A percentile compares a stretch with the other conserved stretches of the same genome.
Conservation (phyloP, 2,329 filamentous ascomycete genomes). For the Raffaelea arxii region DNA sequence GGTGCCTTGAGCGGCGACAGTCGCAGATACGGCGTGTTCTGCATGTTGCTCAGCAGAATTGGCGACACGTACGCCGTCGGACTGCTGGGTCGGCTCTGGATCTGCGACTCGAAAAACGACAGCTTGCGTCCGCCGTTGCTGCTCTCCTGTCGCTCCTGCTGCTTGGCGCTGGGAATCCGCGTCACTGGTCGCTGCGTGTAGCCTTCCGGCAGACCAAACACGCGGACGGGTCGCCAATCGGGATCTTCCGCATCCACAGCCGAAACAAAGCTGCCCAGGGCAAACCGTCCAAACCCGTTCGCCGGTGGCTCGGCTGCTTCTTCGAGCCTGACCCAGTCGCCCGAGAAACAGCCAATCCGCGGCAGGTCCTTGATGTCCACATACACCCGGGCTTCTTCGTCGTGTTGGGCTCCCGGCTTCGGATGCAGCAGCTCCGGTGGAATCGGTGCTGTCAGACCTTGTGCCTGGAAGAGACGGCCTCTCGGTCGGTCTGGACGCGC, state of each 20-base stretch:
- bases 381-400: conserved; percentile 82
- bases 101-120: conserved; percentile 60
- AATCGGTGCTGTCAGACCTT: conserved; percentile 63
- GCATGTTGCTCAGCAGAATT: conserved; percentile 76
- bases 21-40: conserved; percentile 67
- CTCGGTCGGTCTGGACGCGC: conserved; percentile 61
- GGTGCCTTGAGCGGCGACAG: conserved; percentile 51
- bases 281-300: conserved; percentile 57
- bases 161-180: conserved; percentile 46
- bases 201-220: conserved; percentile 79
- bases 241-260: conserved; percentile 50
- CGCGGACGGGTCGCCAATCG: conserved; percentile 73
- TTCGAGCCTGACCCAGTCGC: conserved; percentile 90
- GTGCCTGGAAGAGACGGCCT: conserved; percentile 75
- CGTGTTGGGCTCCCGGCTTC: conserved; percentile 64
- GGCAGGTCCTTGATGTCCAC: conserved; percentile 80
- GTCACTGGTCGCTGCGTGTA: conserved; percentile 53
- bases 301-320: conserved; percentile 61
- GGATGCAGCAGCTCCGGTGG: conserved; percentile 75
- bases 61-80: conserved; percentile 71
- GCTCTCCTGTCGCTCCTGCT: too few species aligned
- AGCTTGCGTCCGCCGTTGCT: conserved; percentile 41
- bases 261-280: conserved; percentile 57
- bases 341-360: conserved; percentile 91
- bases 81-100: conserved; percentile 47